Percentiles rank a stretch among this genome's conserved stretches.
Evolutionary conservation across 345 rosid genomes (phyloP).

Genomic region (Eucalyptus polybractea): DNA sequence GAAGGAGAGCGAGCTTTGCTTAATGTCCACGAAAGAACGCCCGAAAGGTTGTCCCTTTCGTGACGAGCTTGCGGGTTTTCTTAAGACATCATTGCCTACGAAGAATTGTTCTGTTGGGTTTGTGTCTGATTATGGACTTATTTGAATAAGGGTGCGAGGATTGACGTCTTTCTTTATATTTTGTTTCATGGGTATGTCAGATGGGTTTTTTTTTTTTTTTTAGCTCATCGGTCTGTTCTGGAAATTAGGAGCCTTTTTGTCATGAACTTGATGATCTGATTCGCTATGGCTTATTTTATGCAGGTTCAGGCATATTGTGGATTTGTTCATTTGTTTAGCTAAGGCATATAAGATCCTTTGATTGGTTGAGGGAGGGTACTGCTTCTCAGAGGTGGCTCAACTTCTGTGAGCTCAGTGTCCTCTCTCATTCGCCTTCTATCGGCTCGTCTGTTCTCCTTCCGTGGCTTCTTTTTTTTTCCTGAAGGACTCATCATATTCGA

Average conservation of each 20-base stretch:
- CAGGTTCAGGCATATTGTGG: neutral
- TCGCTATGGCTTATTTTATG: neutral
- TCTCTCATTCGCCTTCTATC: slow-evolving; percentile 13
- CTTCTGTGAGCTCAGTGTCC: slow-evolving; percentile 52
- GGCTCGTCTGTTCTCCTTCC: neutral
- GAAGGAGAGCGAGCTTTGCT: neutral
- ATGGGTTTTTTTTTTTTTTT: neutral
- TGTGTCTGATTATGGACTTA: neutral
- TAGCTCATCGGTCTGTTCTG: neutral
- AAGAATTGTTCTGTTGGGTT: neutral
- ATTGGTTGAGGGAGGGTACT: slow-evolving; percentile 34
- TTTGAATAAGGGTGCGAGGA: neutral
- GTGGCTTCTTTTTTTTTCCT: slow-evolving; percentile 4
- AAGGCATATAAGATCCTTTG: neutral
- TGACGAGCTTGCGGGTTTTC: neutral
- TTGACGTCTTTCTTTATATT: neutral
- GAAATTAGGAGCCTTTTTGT: neutral
- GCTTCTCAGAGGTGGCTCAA: slow-evolving; percentile 23
- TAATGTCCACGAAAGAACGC: neutral
- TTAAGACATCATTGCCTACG: neutral
- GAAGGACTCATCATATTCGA: neutral
- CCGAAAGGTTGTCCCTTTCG: neutral
- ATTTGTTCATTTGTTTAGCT: neutral
- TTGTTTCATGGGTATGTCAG: neutral
- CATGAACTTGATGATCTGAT: neutral